Evolutionary conservation across 371 early-diverging fungal genomes (phyloP), one percentile per base, ranked within the genome.

Genomic region (Mortierella sp.): DNA sequence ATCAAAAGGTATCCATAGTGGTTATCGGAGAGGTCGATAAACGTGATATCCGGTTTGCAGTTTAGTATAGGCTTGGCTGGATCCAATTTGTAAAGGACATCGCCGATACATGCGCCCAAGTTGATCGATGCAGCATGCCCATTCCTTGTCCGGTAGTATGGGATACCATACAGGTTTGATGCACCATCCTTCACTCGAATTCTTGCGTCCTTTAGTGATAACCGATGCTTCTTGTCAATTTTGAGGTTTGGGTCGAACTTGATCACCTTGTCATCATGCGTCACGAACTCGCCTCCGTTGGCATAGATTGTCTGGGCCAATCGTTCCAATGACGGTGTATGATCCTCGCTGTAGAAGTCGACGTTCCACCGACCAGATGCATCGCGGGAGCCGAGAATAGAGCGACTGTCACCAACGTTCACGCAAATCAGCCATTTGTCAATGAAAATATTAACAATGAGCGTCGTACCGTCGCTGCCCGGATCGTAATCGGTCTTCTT

Each of bases 401-500:
- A 86, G n/a, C 95, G 86, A 22, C 92, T 90, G 71, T 95, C 94
- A 21, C 95, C 95, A 4, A 95, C 91, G 61, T 95, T 95, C 57
- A 88, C 71, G 76, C 91, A 91, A 47, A 92, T 85, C 16, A 93
- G 62, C 90, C 90, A 92, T n/a, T 86, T 87, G 50, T 84, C 86
- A 54, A 87, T 81, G 50, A 95, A 83, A 4, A 95, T 63, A 57
- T 91, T 91, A 31, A 91, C 83, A 22, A 92, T 83, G 21, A 95
- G 71, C 0, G 95, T 93, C 63, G 93, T 91, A 0, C 95, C 95
- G 57, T 95, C 95, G 71, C 93, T 92, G 39, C 88, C 88, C 9
- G 88, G 87, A 28, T 64, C 59, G 17, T 70, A 60, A 28, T 57
- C 63, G 3, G 72, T 43, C 49, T 74, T 77, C 41, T 71, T 79